Evolutionary conservation across 805 yeast genomes (phyloP), one percentile per base, ranked within the genome.

Genomic region (Debaryomyces hansenii): DNA sequence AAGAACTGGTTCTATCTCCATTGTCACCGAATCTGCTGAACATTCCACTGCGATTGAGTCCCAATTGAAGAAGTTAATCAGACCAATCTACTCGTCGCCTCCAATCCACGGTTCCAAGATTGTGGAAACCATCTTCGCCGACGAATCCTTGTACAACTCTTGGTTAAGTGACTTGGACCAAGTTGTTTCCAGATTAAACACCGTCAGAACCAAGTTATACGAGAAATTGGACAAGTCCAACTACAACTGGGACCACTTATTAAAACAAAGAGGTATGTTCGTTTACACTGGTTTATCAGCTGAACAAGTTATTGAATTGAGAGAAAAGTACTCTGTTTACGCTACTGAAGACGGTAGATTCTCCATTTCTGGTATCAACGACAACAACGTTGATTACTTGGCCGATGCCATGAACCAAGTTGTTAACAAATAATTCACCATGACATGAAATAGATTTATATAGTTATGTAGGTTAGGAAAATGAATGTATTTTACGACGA

Each of bases 201-300:
- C 74, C 24, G 89, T 90, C 77, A 80, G 97, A 65, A 60, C 70
- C 45, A 67, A 78, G 50, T 76, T 92, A 62, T 80, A 80, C 66
- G 77, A 79, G 45, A 75, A 80, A 51, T 78, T 90, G 58, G 83
- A 74, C 72, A 82, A 74, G 62, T 72, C 82, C 62, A 75, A 70
- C 62, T 77, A 85, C 56, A 75, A 82, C 65, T 92, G 98, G 98
- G 85, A 85, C 45, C 96, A 88, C 63, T 77, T 92, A 58, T 74
- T 87, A 46, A 79, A 84, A 62, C 98, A 92, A 69, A 86, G 92
- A 64, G 99, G 99, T 58, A 92, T 92, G 98, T 92, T 92, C 71
- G 88, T 92, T 59, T 92, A 79, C 75, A 91, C 97, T 31, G 96
- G 97, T 6, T 77, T 92, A 51, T 63, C 69, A 28, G 73, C 80